These are phyloP conservation scores for Auricularia heimuer DNA, from an alignment of 768 basidiomycete species.

Conservation along the genomic window DNA sequence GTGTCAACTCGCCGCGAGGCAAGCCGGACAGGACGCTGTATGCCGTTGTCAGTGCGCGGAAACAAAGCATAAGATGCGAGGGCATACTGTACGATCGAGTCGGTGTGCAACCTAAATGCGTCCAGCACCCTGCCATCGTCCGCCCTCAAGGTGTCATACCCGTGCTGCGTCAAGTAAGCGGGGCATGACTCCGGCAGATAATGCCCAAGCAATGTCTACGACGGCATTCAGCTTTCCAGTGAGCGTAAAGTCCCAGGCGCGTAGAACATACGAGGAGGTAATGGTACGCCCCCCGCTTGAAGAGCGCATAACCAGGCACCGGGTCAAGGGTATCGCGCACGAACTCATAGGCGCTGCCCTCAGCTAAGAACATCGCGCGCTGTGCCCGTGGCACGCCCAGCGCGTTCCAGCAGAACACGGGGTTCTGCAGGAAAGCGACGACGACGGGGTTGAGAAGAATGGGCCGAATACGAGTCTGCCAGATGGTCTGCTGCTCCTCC, in stretches of 20 bases:
- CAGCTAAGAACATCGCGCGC: conserved; percentile 46
- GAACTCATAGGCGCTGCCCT: conserved; percentile 39
- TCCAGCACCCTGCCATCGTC: conserved; percentile 36
- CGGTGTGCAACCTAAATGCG: conserved; percentile 60
- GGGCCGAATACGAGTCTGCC: conserved; percentile 48
- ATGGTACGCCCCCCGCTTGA: conserved; percentile 52
- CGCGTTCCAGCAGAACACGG: conserved; percentile 65
- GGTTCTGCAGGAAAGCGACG: conserved; percentile 39
- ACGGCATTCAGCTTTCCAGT: neutral
- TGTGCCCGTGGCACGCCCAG: conserved; percentile 68
- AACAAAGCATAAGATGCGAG: neutral
- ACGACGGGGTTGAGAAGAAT: conserved; percentile 52
- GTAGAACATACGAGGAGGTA: conserved; percentile 37
- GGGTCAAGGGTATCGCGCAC: conserved; percentile 45
- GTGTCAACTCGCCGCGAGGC: conserved; percentile 40
- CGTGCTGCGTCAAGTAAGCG: conserved; percentile 49
- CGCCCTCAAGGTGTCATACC: conserved; percentile 46
- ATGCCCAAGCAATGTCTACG: conserved; percentile 32
- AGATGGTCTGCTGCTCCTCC: conserved; percentile 51
- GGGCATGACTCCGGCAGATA: conserved; percentile 55
- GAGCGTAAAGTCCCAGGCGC: neutral
- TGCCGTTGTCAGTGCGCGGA: neutral
- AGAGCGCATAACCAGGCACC: conserved; percentile 33
- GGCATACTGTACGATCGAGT: conserved; percentile 54
- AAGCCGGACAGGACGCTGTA: conserved; percentile 36